Conservation (phyloP, 495 filamentous ascomycete species). For the Xanthoparmelia taractica region DNA sequence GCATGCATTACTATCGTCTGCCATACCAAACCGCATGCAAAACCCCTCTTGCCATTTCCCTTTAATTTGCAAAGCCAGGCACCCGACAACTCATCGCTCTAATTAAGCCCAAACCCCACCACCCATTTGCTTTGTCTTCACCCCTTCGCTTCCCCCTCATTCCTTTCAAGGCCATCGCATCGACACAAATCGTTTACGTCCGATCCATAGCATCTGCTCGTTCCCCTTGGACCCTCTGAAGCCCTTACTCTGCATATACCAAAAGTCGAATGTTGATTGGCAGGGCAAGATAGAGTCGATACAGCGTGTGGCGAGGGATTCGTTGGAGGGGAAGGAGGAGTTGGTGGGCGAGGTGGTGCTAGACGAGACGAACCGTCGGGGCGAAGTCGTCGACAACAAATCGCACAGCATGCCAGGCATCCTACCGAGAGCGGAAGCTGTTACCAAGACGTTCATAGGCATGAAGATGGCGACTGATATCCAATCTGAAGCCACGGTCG, state of each 20-base stretch:
- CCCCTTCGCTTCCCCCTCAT: background rate
- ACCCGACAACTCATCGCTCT: background rate
- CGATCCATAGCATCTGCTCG: constrained; percentile 10
- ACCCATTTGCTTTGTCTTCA: background rate
- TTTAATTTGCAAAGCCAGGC: background rate
- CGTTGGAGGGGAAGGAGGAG: constrained; percentile 19
- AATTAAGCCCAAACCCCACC: background rate
- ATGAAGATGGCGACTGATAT: constrained; percentile 2
- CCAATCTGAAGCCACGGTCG: background rate
- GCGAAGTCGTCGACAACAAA: constrained; percentile 4
- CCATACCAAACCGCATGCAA: background rate
- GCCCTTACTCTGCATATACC: background rate
- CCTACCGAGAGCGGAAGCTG: constrained; percentile 11
- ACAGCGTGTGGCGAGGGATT: constrained; percentile 15
- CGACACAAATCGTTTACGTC: background rate
- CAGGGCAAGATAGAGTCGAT: constrained; percentile 25
- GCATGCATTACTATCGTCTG: background rate
- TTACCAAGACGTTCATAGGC: background rate
- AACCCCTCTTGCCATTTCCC: background rate
- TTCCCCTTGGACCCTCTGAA: background rate
- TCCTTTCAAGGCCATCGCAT: constrained; percentile 1
- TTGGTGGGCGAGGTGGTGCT: constrained; percentile 16
- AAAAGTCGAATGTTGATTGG: constrained; percentile 17
- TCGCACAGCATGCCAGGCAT: constrained; percentile 22
- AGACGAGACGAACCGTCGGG: background rate